A percentile compares a stretch with the other conserved stretches of the same genome.
These are phyloP conservation scores for Acanthamoeba rhysodes DNA, from an alignment of 208 protist species.

Conservation along the genomic window DNA sequence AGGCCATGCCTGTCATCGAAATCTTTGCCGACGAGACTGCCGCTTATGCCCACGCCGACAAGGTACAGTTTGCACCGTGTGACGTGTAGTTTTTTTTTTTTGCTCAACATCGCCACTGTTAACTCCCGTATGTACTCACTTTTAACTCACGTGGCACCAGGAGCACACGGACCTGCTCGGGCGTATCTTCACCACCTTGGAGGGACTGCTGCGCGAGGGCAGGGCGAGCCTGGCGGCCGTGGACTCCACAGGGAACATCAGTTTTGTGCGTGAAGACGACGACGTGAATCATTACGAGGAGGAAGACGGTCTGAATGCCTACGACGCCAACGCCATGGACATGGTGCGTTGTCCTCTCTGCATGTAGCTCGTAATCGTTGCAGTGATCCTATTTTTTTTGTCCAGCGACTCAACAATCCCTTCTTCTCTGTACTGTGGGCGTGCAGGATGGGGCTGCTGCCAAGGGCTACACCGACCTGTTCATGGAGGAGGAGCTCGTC, in stretches of 20 bases:
- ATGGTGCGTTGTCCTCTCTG: background rate
- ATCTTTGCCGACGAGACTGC: background rate
- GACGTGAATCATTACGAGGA: background rate
- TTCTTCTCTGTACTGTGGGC: background rate
- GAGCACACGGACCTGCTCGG: background rate
- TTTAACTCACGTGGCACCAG: background rate
- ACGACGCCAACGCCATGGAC: background rate
- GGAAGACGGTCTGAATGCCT: background rate
- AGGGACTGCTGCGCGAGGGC: background rate
- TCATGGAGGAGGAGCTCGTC: background rate
- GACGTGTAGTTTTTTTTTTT: background rate
- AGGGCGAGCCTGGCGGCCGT: background rate
- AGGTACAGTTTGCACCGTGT: background rate
- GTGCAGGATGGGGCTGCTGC: background rate
- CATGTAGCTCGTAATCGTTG: background rate
- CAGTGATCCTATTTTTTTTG: background rate
- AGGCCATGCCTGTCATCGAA: background rate
- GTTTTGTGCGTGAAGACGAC: conserved; percentile 9
- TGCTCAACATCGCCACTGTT: too few relatives aligned
- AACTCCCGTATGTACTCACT: too few relatives aligned
- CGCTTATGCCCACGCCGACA: background rate
- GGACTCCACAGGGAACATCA: background rate
- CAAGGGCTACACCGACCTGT: background rate
- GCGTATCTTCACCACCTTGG: background rate
- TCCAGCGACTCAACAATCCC: too few relatives aligned